Percentiles rank a stretch among this genome's conserved stretches.
These are phyloP conservation scores for Suhomyces coccinellae DNA, from an alignment of 1,139 yeast species.

Conservation along the genomic window DNA sequence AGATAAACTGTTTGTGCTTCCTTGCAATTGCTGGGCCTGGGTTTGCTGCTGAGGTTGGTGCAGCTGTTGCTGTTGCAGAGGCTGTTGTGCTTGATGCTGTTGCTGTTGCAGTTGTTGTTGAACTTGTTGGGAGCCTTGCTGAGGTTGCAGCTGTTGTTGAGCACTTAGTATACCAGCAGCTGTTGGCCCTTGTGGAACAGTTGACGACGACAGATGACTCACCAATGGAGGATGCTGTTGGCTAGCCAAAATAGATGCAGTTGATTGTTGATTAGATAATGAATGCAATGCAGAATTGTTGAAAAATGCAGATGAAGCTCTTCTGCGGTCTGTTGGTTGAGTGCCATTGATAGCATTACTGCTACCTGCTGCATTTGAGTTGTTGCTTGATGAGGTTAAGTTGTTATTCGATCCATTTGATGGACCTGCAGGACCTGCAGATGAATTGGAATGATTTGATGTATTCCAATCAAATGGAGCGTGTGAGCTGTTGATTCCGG, in stretches of 20 bases:
- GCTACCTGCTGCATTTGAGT: conserved; percentile 3
- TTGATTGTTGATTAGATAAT: conserved; percentile 10
- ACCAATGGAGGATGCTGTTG: conserved; percentile 13
- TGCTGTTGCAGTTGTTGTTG: neutral
- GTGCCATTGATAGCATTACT: conserved; percentile 3
- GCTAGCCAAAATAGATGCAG: conserved; percentile 11
- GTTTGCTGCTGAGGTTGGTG: neutral
- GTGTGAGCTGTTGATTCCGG: conserved; percentile 26
- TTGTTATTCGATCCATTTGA: conserved; percentile 6
- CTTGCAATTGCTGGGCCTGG: conserved; percentile 12
- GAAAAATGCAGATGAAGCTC: conserved; percentile 40
- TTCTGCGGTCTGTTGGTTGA: conserved; percentile 25
- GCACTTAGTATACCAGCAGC: conserved; percentile 18
- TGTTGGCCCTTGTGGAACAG: conserved; percentile 18
- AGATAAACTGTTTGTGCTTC: conserved; percentile 5
- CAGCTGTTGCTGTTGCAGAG: neutral
- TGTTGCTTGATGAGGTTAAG: conserved; percentile 11
- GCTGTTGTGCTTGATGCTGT: conserved; percentile 1
- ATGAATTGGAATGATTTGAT: conserved; percentile 7
- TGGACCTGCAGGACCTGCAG: conserved; percentile 11
- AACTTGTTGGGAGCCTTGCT: conserved; percentile 17
- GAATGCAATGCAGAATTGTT: conserved; percentile 19
- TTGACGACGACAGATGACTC: conserved; percentile 6
- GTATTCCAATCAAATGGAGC: conserved; percentile 17
- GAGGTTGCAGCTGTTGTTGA: conserved; percentile 9